Base-by-base conservation (phyloP, 2,329 filamentous ascomycete genomes). In the Fusarium sp. region DNA sequence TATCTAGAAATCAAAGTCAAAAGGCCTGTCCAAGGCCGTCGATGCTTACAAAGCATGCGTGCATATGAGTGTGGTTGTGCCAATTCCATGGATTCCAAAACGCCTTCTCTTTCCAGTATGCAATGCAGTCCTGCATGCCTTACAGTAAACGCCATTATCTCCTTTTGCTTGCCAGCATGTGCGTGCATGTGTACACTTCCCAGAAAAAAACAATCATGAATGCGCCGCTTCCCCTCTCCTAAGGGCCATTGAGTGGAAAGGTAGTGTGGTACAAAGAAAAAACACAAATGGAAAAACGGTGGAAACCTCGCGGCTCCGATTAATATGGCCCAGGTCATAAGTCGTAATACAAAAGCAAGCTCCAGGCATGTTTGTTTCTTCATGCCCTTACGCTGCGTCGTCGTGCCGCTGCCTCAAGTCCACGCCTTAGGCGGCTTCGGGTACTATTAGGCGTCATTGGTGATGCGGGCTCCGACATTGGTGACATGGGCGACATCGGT, bases 331-430 rank as follows among this genome's bases (percentile, higher is more conserved):
- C 67, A 62, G 7, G 69, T 74, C 68, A 64, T 76, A 59, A 73
- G 60, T 68, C 66, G 56, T 75, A 51, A 55, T 68, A 65, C 61
- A 72, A 61, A 60, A 51, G 61, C 33, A 29, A 29, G 18, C 34
- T 16, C 44, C 59, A 64, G 59, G 58, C 59, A 50, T 55, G 61
- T 54, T 54, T 42, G n/a, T 33, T 44, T 58, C 68, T 64, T 73
- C 63, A 80, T 62, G 77, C 69, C 69, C 75, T 81, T 71, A 83
- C 75, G 73, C 81, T 83, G 73, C 79, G 78, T 62, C 81, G 77
- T 60, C 80, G 77, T 59, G 76, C 61, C 27, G 73, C 73, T 27
- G 73, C 71, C 44, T 70, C 65, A 58, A 75, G 61, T 59, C 71
- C 69, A 44, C 68, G 63, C 49, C 73, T 65, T 29, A 75, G 55